phyloP scores from a whole-genome alignment of 345 rosid species.

The Hypericum androsaemum region DNA sequence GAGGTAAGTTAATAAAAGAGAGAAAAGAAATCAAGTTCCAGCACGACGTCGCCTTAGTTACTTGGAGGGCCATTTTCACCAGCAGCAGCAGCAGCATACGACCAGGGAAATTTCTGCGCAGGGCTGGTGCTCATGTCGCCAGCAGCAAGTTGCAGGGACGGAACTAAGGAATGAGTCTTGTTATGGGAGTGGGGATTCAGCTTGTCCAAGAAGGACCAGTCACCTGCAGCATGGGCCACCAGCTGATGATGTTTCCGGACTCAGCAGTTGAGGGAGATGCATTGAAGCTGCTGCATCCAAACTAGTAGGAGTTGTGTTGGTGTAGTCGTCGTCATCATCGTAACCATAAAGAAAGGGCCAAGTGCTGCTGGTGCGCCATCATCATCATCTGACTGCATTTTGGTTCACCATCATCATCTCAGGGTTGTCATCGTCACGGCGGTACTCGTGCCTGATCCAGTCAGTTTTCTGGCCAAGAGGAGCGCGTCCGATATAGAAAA shows the following conservation, averaged over 20 bases:
- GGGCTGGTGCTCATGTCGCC: no score
- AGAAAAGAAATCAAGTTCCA: no score
- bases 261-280: slow-evolving; percentile 76
- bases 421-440: slow-evolving; percentile 56
- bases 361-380: no score
- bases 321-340: background rate
- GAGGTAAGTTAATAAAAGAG: no score
- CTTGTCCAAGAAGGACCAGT: slow-evolving; percentile 84
- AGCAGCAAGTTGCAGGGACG: no score
- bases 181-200: slow-evolving; percentile 18
- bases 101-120: no score
- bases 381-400: slow-evolving; percentile 1
- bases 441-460: slow-evolving; percentile 99
- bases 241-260: slow-evolving; percentile 56
- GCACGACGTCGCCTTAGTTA: no score
- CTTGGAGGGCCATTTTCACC: no score
- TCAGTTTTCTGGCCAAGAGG: slow-evolving; percentile 97
- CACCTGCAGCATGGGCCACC: slow-evolving; percentile 26
- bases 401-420: slow-evolving; percentile 25
- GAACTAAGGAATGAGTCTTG: no score
- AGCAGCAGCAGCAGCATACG: no score
- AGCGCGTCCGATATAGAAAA: slow-evolving; percentile 94
- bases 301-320: slow-evolving; percentile 16
- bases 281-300: slow-evolving; percentile 39
- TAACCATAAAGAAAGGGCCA: no score